Percentiles rank a stretch among this genome's conserved stretches.
These are phyloP conservation scores for Trapa bicornis DNA, from an alignment of 345 rosid species.

Conservation along the genomic window DNA sequence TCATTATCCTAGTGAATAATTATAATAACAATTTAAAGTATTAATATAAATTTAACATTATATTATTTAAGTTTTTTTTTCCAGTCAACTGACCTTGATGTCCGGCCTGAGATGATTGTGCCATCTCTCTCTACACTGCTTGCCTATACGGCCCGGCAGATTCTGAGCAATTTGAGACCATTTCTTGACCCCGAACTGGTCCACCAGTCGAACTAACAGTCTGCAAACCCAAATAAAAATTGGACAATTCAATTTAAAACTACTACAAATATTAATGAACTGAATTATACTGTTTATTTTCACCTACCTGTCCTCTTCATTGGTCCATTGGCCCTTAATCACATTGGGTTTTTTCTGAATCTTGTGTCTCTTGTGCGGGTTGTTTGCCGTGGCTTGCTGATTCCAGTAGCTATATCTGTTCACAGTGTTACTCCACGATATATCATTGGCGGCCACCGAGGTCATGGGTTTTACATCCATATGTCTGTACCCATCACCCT, in stretches of 20 bases:
- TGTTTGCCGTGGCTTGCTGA: conserved; percentile 17
- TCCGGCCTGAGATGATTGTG: conserved; percentile 75
- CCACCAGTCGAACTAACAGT: conserved; percentile 35
- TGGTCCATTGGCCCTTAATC: conserved; percentile 90
- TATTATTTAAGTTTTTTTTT: background rate
- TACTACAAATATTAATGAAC: no score
- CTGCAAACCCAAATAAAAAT: conserved; percentile 16
- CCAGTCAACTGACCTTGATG: conserved; percentile 43
- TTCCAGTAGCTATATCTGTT: conserved; percentile 15
- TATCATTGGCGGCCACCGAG: conserved; percentile 43
- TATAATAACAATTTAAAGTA: no score
- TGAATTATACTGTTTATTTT: no score
- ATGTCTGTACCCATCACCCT: conserved; percentile 15
- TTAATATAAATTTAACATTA: no score
- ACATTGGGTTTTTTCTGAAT: conserved; percentile 40
- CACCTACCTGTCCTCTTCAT: conserved; percentile 94
- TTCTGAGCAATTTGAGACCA: conserved; percentile 62
- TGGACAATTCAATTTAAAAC: no score
- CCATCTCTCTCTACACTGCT: conserved; percentile 92
- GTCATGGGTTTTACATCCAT: conserved; percentile 25
- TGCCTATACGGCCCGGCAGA: conserved; percentile 56
- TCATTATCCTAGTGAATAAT: no score
- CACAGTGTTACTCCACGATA: conserved; percentile 34
- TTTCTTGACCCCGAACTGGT: conserved; percentile 38
- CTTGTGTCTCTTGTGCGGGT: conserved; percentile 26